These are phyloP conservation scores for Nevesoporus exiguus DNA, from an alignment of 768 basidiomycete species.

Conservation along the genomic window DNA sequence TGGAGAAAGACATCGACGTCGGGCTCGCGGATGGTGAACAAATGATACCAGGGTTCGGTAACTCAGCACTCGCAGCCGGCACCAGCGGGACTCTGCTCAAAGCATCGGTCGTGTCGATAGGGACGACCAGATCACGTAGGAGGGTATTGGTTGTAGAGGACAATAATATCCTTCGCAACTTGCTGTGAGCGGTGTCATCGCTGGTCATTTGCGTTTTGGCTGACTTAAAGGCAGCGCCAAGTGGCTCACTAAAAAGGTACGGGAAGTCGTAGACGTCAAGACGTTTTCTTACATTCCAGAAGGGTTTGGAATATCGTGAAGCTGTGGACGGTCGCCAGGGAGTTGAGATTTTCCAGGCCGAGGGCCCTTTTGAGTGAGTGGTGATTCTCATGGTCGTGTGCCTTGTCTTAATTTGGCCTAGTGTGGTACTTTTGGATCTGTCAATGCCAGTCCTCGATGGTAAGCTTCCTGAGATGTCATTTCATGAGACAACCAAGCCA, in stretches of 20 bases:
- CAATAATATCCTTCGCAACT: constrained; percentile 76
- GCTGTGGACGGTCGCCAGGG: constrained; percentile 86
- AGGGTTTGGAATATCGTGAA: constrained; percentile 74
- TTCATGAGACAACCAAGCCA: neutral
- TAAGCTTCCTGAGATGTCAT: constrained; percentile 24
- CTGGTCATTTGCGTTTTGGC: constrained; percentile 4
- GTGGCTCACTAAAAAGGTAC: constrained; percentile 62
- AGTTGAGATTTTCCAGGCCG: constrained; percentile 65
- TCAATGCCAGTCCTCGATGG: constrained; percentile 96
- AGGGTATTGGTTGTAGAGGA: constrained; percentile 88
- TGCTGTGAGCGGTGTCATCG: constrained; percentile 56
- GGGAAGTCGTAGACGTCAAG: neutral
- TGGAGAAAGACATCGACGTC: constrained; percentile 30
- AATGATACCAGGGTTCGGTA: constrained; percentile 15
- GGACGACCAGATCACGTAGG: constrained; percentile 42
- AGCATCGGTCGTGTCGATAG: constrained; percentile 56
- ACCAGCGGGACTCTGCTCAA: constrained; percentile 66
- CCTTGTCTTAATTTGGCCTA: constrained; percentile 29
- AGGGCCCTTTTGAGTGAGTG: constrained; percentile 84
- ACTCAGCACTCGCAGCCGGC: constrained; percentile 52
- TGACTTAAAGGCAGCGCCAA: constrained; percentile 39
- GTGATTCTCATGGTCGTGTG: neutral
- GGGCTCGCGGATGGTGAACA: constrained; percentile 14
- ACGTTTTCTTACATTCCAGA: constrained; percentile 1
- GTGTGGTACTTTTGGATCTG: constrained; percentile 82